Percentiles rank a stretch among this genome's conserved stretches.
Evolutionary conservation across 2,329 filamentous ascomycete genomes (phyloP).

Genomic region (Fusarium avenaceum): DNA sequence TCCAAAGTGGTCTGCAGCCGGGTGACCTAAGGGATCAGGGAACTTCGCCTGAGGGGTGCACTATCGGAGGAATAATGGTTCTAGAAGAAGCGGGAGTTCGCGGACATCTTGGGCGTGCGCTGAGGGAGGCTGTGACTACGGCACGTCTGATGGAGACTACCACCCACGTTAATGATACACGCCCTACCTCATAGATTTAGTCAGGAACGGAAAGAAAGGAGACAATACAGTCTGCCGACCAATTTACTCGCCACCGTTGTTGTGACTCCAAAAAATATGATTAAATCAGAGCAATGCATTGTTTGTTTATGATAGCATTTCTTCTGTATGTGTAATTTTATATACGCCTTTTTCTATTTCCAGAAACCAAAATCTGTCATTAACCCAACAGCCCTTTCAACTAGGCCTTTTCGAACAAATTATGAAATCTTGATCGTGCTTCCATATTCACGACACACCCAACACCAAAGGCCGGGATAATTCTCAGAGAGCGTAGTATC

Average conservation of each 20-base stretch:
- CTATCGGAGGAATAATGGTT: slow-evolving; percentile 70
- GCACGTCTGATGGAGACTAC: slow-evolving; percentile 58
- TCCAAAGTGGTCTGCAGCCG: slow-evolving; percentile 67
- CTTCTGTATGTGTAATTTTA: not conserved
- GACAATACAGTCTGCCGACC: not conserved
- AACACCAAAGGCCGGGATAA: slow-evolving; percentile 52
- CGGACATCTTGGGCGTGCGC: slow-evolving; percentile 56
- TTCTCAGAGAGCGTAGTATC: slow-evolving; percentile 47
- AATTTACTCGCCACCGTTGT: fast-evolving
- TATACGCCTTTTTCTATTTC: too few relatives aligned
- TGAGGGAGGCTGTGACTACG: slow-evolving; percentile 63
- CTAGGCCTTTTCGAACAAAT: slow-evolving; percentile 3
- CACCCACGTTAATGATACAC: slow-evolving; percentile 58
- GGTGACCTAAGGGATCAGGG: slow-evolving; percentile 71
- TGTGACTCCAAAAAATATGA: not conserved
- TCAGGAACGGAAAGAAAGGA: not conserved
- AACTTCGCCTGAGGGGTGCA: slow-evolving; percentile 71
- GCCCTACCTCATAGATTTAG: slow-evolving; percentile 32
- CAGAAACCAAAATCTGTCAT: too few relatives aligned
- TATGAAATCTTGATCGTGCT: slow-evolving; percentile 35
- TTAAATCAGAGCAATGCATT: not conserved
- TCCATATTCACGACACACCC: slow-evolving; percentile 50
- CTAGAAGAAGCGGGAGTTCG: slow-evolving; percentile 70
- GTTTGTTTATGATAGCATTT: not conserved
- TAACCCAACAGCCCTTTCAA: too few relatives aligned